Evolutionary conservation across 495 filamentous ascomycete species (phyloP).

Genomic region (Penicillium nucicola): DNA sequence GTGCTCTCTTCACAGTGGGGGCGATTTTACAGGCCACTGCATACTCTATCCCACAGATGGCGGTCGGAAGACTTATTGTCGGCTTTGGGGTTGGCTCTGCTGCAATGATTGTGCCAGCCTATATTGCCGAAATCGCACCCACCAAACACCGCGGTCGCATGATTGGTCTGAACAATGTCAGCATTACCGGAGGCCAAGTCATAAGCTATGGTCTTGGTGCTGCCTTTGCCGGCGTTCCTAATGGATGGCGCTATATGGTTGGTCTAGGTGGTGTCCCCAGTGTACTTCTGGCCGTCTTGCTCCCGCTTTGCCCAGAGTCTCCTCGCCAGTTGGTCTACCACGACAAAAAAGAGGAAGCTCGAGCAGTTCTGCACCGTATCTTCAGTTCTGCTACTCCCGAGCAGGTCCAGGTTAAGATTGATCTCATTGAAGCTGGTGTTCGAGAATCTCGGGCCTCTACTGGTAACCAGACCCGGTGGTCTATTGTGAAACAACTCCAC

Average conservation of each 20-base stretch:
- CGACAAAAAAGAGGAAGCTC: conserved; percentile 37
- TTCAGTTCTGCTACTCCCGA: conserved; percentile 21
- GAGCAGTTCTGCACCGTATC: conserved; percentile 32
- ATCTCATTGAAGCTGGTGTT: too few species aligned
- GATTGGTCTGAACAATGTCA: conserved; percentile 56
- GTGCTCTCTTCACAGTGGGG: conserved; percentile 46
- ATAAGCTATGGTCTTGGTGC: conserved; percentile 52
- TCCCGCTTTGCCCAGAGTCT: conserved; percentile 51
- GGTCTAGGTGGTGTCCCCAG: conserved; percentile 50
- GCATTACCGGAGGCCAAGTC: conserved; percentile 52
- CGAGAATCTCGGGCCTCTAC: too few species aligned
- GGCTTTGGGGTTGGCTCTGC: conserved; percentile 55
- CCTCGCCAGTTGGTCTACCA: conserved; percentile 51
- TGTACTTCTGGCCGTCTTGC: conserved; percentile 37
- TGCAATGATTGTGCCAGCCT: conserved; percentile 46
- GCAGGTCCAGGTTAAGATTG: too few species aligned
- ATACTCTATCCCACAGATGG: conserved; percentile 48
- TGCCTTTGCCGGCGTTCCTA: conserved; percentile 43
- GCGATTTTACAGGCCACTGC: conserved; percentile 44
- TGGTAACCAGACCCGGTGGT: conserved; percentile 18
- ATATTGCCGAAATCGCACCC: conserved; percentile 48
- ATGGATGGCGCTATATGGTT: conserved; percentile 54
- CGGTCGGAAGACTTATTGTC: conserved; percentile 48
- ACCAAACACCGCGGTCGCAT: conserved; percentile 52
- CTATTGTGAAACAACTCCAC: conserved; percentile 45